Percentiles rank a stretch among this genome's conserved stretches.
Conservation (phyloP, 1,284 basidiomycete genomes). For the Termitomyces sp. region DNA sequence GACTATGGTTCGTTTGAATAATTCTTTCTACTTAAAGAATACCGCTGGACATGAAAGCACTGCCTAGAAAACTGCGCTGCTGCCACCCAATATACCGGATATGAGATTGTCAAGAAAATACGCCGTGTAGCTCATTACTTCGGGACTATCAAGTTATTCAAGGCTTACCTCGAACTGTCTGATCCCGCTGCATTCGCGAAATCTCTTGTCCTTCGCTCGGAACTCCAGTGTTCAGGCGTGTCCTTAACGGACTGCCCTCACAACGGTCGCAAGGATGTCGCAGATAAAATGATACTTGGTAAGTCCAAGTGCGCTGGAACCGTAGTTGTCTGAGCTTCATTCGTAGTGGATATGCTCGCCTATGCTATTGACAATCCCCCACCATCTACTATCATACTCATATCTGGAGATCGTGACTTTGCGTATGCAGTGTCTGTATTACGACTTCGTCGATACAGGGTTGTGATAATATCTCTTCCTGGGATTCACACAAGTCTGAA, state of each 20-base stretch:
- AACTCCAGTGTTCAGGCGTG: slow-evolving; percentile 56
- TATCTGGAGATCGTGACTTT: slow-evolving; percentile 57
- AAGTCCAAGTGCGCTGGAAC: slow-evolving; percentile 6
- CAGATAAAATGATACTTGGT: slow-evolving; percentile 51
- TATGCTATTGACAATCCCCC: slow-evolving; percentile 52
- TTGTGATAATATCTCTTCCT: slow-evolving; percentile 45
- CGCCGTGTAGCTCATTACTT: slow-evolving; percentile 26
- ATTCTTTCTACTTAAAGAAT: background rate
- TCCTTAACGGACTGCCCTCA: slow-evolving; percentile 55
- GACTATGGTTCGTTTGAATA: slow-evolving; percentile 25
- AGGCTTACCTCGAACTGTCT: slow-evolving; percentile 37
- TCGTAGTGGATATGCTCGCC: slow-evolving; percentile 52
- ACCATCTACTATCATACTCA: slow-evolving; percentile 47
- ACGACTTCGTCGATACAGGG: slow-evolving; percentile 43
- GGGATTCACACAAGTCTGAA: slow-evolving; percentile 42
- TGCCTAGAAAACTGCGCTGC: slow-evolving; percentile 47
- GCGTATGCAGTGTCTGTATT: slow-evolving; percentile 51
- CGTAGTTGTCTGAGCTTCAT: background rate
- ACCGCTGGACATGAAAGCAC: background rate
- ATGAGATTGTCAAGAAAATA: slow-evolving; percentile 27
- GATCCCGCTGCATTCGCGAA: slow-evolving; percentile 28
- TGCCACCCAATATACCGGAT: slow-evolving; percentile 32
- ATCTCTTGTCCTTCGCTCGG: slow-evolving; percentile 40
- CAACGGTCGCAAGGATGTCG: slow-evolving; percentile 49
- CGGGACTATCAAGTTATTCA: slow-evolving; percentile 31